Conservation (phyloP, 768 basidiomycete species). For the Boletus edulis region DNA sequence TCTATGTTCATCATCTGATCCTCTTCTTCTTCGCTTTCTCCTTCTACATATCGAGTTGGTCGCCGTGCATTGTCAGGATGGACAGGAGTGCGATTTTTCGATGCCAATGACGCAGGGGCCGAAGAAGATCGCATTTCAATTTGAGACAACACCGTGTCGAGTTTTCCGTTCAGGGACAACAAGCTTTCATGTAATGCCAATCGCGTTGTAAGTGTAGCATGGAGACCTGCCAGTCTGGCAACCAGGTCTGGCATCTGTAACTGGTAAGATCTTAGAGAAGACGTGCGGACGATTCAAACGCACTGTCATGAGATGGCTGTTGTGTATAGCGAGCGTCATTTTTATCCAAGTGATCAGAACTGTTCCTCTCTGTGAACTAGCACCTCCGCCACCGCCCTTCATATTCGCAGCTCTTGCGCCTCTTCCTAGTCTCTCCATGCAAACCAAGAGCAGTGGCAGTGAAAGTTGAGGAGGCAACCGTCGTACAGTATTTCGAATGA, state of each 20-base stretch:
- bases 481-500: slow-evolving; percentile 86
- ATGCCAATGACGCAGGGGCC: slow-evolving; percentile 54
- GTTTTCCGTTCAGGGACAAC: slow-evolving; percentile 79
- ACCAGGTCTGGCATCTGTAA: slow-evolving; percentile 89
- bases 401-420: slow-evolving; percentile 67
- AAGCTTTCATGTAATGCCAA: slow-evolving; percentile 82
- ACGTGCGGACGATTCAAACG: slow-evolving; percentile 31
- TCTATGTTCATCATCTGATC: slow-evolving; percentile 53
- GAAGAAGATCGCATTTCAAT: slow-evolving; percentile 84
- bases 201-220: slow-evolving; percentile 76
- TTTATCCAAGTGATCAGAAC: slow-evolving; percentile 76
- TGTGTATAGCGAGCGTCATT: slow-evolving; percentile 80
- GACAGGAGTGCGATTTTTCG: slow-evolving; percentile 37
- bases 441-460: slow-evolving; percentile 80
- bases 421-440: slow-evolving; percentile 84
- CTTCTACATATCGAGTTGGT: slow-evolving; percentile 66
- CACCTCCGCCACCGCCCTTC: slow-evolving; percentile 77
- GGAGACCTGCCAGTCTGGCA: slow-evolving; percentile 78
- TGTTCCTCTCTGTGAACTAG: slow-evolving; percentile 73
- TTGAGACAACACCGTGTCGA: slow-evolving; percentile 93
- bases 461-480: slow-evolving; percentile 85
- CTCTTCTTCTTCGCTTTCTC: slow-evolving; percentile 72
- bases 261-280: slow-evolving; percentile 6
- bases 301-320: slow-evolving; percentile 93
- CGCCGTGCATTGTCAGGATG: slow-evolving; percentile 38